Evolutionary conservation across 495 filamentous ascomycete genomes (phyloP).

Genomic region (Astrothelium macrocarpum): DNA sequence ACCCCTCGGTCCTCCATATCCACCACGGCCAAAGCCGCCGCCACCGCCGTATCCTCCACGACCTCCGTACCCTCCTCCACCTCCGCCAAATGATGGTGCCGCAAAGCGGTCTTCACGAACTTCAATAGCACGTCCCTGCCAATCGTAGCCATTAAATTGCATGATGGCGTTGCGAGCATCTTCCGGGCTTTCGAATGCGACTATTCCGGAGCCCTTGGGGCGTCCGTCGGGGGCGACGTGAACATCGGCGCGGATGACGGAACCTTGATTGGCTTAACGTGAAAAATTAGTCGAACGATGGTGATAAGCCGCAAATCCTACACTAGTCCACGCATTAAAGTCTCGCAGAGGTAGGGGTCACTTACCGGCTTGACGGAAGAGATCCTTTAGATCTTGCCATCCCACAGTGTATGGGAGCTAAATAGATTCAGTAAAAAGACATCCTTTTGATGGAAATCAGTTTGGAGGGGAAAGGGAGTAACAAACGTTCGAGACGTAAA

Average conservation of each 20-base stretch:
- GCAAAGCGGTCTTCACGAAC: conserved; percentile 97
- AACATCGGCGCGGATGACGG: conserved; percentile 91
- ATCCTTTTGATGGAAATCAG: conserved; percentile 6
- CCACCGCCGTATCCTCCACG: conserved; percentile 53
- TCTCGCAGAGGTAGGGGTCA: conserved; percentile 18
- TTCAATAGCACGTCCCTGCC: conserved; percentile 88
- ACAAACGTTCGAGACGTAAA: conserved; percentile 98
- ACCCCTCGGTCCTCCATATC: conserved; percentile 35
- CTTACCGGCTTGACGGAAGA: conserved; percentile 97
- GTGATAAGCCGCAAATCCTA: neutral
- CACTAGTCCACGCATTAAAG: conserved; percentile 7
- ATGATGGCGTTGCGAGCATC: conserved; percentile 92
- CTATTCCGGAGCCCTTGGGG: conserved; percentile 91
- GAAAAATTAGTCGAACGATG: conserved; percentile 11
- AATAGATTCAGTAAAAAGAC: conserved; percentile 25
- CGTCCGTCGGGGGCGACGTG: conserved; percentile 86
- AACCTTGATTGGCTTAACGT: conserved; percentile 50
- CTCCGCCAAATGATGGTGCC: conserved; percentile 41
- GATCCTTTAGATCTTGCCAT: conserved; percentile 98
- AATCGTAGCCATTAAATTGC: conserved; percentile 97
- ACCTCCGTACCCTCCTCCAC: conserved; percentile 48
- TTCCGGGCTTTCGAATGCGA: conserved; percentile 88
- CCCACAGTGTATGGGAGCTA: conserved; percentile 96
- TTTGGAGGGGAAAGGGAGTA: conserved; percentile 29
- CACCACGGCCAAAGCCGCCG: conserved; percentile 39